phyloP scores from a whole-genome alignment of 2,329 filamentous ascomycete species.

The Colletotrichum sp. region DNA sequence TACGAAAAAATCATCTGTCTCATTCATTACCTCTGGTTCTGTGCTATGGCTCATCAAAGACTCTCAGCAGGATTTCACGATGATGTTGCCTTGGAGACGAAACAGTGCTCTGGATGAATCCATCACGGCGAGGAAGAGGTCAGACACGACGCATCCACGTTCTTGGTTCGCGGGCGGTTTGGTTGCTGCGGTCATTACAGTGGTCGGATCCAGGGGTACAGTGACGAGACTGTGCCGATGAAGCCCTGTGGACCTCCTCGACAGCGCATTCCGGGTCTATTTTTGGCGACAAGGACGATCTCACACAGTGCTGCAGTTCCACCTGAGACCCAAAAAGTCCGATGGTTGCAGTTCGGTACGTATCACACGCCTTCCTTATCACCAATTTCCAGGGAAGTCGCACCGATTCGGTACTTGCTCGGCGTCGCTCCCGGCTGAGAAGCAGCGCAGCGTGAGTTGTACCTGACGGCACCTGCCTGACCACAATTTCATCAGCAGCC shows the following conservation, averaged over 20 bases:
- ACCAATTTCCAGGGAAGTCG: constrained; percentile 3
- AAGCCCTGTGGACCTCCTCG: neutral
- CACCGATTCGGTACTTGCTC: constrained; percentile 3
- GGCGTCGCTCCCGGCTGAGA: neutral
- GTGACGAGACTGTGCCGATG: neutral
- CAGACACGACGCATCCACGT: neutral
- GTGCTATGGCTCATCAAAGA: neutral
- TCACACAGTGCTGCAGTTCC: neutral
- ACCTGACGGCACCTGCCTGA: neutral
- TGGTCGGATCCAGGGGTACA: neutral
- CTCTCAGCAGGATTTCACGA: neutral
- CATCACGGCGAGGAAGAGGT: neutral
- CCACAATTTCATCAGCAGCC: neutral
- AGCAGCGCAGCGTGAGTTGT: neutral
- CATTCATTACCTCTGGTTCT: neutral
- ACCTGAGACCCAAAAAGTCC: neutral
- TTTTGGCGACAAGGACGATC: neutral
- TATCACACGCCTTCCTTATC: neutral
- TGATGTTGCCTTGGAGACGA: neutral
- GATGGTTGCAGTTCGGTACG: neutral
- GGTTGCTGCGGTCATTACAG: neutral
- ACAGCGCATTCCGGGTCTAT: neutral
- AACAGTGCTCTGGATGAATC: neutral
- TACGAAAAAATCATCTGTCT: neutral
- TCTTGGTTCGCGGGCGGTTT: neutral